phyloP scores from a whole-genome alignment of 805 yeast species.

The Saccharomyces cerevisiae region DNA sequence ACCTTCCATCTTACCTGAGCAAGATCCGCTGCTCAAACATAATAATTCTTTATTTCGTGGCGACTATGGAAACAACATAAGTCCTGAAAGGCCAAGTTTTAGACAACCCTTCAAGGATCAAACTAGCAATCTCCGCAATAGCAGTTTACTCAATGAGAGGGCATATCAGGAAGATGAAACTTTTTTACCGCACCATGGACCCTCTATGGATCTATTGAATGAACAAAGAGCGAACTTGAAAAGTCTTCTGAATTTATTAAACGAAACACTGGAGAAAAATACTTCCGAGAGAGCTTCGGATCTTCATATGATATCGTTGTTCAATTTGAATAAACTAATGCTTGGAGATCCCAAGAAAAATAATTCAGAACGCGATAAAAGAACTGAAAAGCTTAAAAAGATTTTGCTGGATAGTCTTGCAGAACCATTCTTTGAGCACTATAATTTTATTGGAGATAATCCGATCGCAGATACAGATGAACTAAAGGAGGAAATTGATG shows the following conservation, averaged over 20 bases:
- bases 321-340: conserved; percentile 26
- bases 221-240: conserved; percentile 25
- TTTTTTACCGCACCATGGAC: not conserved
- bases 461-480: conserved; percentile 14
- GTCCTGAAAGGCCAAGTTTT: not conserved
- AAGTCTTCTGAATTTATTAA: conserved; percentile 22
- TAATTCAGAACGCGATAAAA: conserved; percentile 4
- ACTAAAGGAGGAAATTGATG: conserved; percentile 21
- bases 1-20: conserved; percentile 4
- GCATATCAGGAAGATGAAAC: not conserved
- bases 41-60: not conserved
- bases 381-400: conserved; percentile 15
- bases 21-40: not conserved
- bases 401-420: conserved; percentile 28
- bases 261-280: conserved; percentile 29
- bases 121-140: not conserved
- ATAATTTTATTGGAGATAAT: conserved; percentile 13
- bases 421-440: conserved; percentile 29
- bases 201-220: conserved; percentile 13
- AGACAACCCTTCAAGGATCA: not conserved
- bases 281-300: conserved; percentile 24
- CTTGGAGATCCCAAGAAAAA: conserved; percentile 11
- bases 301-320: conserved; percentile 27
- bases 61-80: not conserved
- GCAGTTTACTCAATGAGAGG: conserved; percentile 1